These are phyloP conservation scores for Chlorella vulgaris DNA, from an alignment of 139 green algal species.

Conservation along the genomic window DNA sequence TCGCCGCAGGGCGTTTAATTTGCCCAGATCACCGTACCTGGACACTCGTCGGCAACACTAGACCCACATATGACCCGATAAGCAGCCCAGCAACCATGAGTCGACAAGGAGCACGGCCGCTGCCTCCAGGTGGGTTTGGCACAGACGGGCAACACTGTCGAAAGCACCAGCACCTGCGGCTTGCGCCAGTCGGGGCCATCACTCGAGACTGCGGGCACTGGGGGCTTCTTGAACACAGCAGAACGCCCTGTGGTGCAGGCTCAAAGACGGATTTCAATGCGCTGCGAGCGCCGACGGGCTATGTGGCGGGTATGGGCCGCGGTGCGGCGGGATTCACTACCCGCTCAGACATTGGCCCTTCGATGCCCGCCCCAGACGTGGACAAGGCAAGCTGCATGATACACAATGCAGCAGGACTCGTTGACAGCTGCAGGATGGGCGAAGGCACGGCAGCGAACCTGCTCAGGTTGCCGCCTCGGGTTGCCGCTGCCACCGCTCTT, in stretches of 20 bases:
- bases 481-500: neutral
- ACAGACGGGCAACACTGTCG: neutral
- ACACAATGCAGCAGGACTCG: too few relatives aligned
- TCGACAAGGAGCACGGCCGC: conserved; percentile 7
- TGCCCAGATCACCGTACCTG: too few relatives aligned
- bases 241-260: neutral
- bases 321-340: conserved; percentile 98
- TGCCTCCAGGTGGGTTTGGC: conserved; percentile 8
- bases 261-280: conserved; percentile 81
- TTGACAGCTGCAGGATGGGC: too few relatives aligned
- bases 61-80: neutral
- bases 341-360: conserved; percentile 92
- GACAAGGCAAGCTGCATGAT: conserved; percentile 32
- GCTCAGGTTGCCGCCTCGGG: neutral
- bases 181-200: neutral
- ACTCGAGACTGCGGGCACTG: neutral
- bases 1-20: too few relatives aligned
- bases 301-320: conserved; percentile 94
- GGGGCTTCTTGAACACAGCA: neutral
- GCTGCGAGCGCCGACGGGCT: conserved; percentile 78
- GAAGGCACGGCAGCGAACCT: neutral
- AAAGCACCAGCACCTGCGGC: neutral
- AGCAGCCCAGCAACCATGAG: neutral
- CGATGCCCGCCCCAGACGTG: conserved; percentile 46
- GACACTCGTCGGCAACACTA: neutral